Evolutionary conservation across 768 basidiomycete species (phyloP).

Genomic region (Termitomyces sp.): DNA sequence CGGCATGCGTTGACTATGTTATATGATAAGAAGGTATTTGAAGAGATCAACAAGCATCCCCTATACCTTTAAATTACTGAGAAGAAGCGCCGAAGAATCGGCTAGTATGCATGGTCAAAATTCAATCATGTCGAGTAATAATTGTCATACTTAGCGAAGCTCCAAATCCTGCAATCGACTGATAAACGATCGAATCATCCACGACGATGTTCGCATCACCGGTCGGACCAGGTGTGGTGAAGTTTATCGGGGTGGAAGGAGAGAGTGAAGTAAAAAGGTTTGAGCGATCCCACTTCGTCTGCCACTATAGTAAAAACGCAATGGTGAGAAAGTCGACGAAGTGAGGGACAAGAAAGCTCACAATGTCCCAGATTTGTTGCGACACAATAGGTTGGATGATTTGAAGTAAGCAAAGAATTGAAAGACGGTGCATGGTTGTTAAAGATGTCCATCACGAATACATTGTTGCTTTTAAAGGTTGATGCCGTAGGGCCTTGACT

Average conservation of each 20-base stretch:
- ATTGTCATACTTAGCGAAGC: conserved; percentile 48
- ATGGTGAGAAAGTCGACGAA: not conserved
- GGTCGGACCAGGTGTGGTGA: conserved; percentile 48
- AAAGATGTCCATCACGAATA: not conserved
- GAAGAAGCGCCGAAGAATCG: conserved; percentile 60
- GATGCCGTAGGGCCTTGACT: not conserved
- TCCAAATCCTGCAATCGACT: conserved; percentile 65
- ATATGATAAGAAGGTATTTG: not conserved
- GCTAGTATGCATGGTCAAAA: conserved; percentile 32
- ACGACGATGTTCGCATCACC: conserved; percentile 62
- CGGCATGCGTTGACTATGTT: conserved; percentile 40
- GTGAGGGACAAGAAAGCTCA: not conserved
- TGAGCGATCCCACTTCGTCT: conserved; percentile 51
- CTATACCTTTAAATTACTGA: conserved; percentile 62
- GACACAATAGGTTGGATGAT: conserved; percentile 9
- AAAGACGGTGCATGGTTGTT: conserved; percentile 3
- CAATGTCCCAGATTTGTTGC: conserved; percentile 21
- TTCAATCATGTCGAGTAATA: not conserved
- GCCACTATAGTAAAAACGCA: conserved; percentile 36
- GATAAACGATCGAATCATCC: conserved; percentile 49
- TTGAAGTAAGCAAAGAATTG: conserved; percentile 4
- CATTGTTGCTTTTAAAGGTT: conserved; percentile 4
- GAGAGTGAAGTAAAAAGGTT: conserved; percentile 47
- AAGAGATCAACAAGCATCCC: not conserved
- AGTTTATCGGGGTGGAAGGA: conserved; percentile 49